These are phyloP conservation scores for Solanum etuberosum DNA, from an alignment of 257 asterid species.

Conservation along the genomic window DNA sequence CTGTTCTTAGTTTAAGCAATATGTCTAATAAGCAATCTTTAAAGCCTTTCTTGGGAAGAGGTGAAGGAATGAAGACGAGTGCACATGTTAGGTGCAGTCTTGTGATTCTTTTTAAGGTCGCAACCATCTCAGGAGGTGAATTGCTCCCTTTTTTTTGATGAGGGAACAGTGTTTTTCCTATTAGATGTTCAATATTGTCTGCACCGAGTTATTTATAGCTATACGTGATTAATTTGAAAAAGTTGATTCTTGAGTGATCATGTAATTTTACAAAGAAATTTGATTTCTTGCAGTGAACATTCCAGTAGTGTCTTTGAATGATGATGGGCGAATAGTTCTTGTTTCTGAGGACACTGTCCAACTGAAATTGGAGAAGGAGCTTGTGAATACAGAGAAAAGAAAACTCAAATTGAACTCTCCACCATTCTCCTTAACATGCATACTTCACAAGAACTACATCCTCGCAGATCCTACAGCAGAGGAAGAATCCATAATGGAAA, in stretches of 20 bases:
- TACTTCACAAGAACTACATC: slow-evolving; percentile 79
- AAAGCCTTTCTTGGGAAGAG: neutral
- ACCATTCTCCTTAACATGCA: slow-evolving; percentile 71
- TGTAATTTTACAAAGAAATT: neutral
- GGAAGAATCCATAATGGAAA: slow-evolving; percentile 91
- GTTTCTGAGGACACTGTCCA: slow-evolving; percentile 37
- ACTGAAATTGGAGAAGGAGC: slow-evolving; percentile 42
- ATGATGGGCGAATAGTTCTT: slow-evolving; percentile 72
- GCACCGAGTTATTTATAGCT: neutral
- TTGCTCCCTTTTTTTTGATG: neutral
- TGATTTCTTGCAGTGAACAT: slow-evolving; percentile 57
- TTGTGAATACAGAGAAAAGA: slow-evolving; percentile 65
- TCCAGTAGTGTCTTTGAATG: slow-evolving; percentile 65
- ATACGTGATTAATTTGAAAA: neutral
- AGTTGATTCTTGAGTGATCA: neutral
- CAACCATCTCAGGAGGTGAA: neutral
- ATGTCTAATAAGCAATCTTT: neutral
- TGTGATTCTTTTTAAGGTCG: neutral
- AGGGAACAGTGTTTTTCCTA: neutral
- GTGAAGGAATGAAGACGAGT: neutral
- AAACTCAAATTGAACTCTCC: slow-evolving; percentile 41
- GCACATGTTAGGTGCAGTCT: neutral
- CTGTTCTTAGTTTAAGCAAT: neutral
- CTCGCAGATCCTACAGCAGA: slow-evolving; percentile 91
- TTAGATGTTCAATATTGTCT: neutral